Evolutionary conservation across 371 early-diverging fungal species (phyloP).

Genomic region (Apophysomyces variabilis): DNA sequence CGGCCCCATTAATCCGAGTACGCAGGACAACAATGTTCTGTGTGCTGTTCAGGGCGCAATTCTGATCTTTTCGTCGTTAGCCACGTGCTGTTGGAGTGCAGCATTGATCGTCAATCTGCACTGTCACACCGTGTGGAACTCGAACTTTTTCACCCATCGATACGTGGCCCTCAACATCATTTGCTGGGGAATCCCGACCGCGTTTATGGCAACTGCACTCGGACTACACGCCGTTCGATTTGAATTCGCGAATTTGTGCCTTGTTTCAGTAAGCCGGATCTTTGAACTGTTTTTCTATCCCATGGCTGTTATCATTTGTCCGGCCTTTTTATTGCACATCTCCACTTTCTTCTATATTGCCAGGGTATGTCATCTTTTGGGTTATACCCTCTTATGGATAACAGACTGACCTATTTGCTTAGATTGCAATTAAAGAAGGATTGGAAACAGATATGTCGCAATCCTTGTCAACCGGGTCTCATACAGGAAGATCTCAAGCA

Average conservation of each 20-base stretch:
- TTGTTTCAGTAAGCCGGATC: slow-evolving; percentile 54
- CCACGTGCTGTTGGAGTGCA: slow-evolving; percentile 63
- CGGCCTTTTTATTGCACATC: slow-evolving; percentile 61
- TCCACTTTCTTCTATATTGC: slow-evolving; percentile 69
- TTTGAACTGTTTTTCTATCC: slow-evolving; percentile 65
- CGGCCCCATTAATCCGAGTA: slow-evolving; percentile 45
- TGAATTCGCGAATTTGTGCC: slow-evolving; percentile 65
- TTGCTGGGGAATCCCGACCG: slow-evolving; percentile 66
- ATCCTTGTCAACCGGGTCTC: slow-evolving; percentile 34
- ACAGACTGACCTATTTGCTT: background rate
- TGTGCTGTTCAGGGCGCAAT: slow-evolving; percentile 70
- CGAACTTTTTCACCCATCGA: slow-evolving; percentile 58
- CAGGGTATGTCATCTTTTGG: slow-evolving; percentile 24
- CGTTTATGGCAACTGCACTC: slow-evolving; percentile 54
- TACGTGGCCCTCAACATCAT: slow-evolving; percentile 55
- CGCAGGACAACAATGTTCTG: slow-evolving; percentile 60
- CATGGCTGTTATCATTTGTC: slow-evolving; percentile 62
- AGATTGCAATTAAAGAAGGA: slow-evolving; percentile 50
- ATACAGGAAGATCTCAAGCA: slow-evolving; percentile 42
- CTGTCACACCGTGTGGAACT: slow-evolving; percentile 71
- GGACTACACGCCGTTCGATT: slow-evolving; percentile 57
- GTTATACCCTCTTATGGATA: background rate
- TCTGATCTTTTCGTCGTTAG: slow-evolving; percentile 60
- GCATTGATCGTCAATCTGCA: slow-evolving; percentile 70
- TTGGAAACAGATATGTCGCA: slow-evolving; percentile 59